Evolutionary conservation across 495 filamentous ascomycete genomes (phyloP).

Genomic region (Penicillium lividum): DNA sequence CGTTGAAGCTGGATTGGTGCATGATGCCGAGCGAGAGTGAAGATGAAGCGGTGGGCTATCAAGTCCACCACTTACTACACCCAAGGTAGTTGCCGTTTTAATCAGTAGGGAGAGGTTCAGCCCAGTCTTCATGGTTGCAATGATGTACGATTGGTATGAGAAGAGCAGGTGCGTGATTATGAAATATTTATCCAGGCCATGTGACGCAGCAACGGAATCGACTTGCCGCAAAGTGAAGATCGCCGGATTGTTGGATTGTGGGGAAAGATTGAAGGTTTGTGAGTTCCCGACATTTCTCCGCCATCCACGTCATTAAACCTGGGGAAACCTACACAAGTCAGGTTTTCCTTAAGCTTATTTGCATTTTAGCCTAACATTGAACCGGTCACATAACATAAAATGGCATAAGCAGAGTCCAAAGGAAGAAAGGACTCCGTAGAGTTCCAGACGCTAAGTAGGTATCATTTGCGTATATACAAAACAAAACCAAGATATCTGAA

Average conservation of each 20-base stretch:
- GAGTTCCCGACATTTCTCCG: slow-evolving; percentile 6
- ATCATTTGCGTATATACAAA: slow-evolving; percentile 6
- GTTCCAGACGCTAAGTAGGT: not conserved
- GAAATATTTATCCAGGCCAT: not conserved
- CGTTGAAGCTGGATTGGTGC: slow-evolving; percentile 16
- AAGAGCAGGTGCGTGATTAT: not conserved
- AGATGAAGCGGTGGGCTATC: not conserved
- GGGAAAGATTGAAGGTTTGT: not conserved
- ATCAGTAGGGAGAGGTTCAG: not conserved
- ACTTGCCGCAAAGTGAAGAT: not conserved
- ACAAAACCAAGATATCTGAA: slow-evolving; percentile 1
- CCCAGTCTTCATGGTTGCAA: not conserved
- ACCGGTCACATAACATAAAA: no score
- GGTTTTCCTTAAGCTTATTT: not conserved
- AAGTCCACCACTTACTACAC: slow-evolving; percentile 6
- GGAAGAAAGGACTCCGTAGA: not conserved
- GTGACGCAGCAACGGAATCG: not conserved
- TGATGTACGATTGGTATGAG: not conserved
- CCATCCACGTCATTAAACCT: not conserved
- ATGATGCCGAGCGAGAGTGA: slow-evolving; percentile 9
- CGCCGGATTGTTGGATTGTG: not conserved
- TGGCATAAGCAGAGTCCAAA: not conserved
- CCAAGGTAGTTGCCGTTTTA: not conserved
- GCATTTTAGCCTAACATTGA: not conserved
- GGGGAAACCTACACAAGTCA: not conserved